A percentile compares a stretch with the other conserved stretches of the same genome.
Evolutionary conservation across 2,329 filamentous ascomycete genomes (phyloP).

Genomic region (Talaromyces verruculosus): DNA sequence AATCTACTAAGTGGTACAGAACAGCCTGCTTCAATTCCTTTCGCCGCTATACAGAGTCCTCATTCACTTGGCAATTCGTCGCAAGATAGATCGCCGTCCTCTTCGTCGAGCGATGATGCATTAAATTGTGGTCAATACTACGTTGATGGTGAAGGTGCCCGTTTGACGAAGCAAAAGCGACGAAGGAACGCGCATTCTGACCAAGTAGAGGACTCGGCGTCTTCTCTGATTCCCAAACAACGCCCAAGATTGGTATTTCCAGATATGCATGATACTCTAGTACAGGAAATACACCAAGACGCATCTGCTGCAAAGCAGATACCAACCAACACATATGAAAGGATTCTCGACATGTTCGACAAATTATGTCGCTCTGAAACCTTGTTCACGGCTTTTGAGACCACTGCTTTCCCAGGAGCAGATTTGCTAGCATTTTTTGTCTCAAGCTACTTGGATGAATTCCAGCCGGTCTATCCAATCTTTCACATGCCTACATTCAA

Average conservation of each 20-base stretch:
- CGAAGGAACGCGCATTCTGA: slow-evolving; percentile 25
- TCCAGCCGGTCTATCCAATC: slow-evolving; percentile 44
- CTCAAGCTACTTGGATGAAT: slow-evolving; percentile 39
- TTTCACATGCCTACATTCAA: slow-evolving; percentile 42
- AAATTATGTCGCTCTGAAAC: slow-evolving; percentile 34
- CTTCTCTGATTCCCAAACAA: slow-evolving; percentile 10
- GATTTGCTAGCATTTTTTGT: slow-evolving; percentile 35
- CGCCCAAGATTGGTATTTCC: slow-evolving; percentile 23
- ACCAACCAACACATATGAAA: slow-evolving; percentile 30
- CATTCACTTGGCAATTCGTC: slow-evolving; percentile 25
- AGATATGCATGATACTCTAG: slow-evolving; percentile 25
- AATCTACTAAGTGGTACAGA: slow-evolving; percentile 25
- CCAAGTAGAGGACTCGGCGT: slow-evolving; percentile 15
- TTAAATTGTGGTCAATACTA: slow-evolving; percentile 31
- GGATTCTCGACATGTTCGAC: slow-evolving; percentile 33
- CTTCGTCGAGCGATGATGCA: slow-evolving; percentile 25
- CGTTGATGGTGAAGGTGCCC: slow-evolving; percentile 30
- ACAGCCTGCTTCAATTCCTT: slow-evolving; percentile 25
- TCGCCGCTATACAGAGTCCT: slow-evolving; percentile 26
- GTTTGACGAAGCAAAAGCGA: slow-evolving; percentile 31
- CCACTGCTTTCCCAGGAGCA: slow-evolving; percentile 31
- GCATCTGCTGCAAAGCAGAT: slow-evolving; percentile 24
- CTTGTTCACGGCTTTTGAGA: slow-evolving; percentile 35
- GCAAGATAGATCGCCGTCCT: slow-evolving; percentile 29
- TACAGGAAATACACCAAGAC: slow-evolving; percentile 26